Evolutionary conservation across 202 grass and related monocot species (phyloP), one percentile per base, ranked within the genome.

Genomic region (Hordeum pubiflorum): DNA sequence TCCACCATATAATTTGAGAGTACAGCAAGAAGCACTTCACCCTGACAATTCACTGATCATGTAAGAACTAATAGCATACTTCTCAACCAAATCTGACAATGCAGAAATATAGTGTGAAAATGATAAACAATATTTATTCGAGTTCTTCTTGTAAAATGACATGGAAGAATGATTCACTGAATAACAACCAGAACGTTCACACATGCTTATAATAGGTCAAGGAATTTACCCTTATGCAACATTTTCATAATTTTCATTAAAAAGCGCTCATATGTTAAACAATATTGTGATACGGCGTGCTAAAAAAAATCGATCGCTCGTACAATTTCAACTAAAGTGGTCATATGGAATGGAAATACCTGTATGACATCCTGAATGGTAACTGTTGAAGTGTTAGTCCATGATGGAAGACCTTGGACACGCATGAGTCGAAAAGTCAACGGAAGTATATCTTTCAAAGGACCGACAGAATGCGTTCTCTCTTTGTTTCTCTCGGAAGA

Each of bases 1-100:
- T 98, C 95, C 59, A 95, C 90, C 95, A 98, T 98, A 77, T 95
- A 98, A 93, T 98, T 88, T 75, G 95, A 93, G 62, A 98, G 86
- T 34, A 98, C 77, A n/a, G 90, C 92, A 86, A 94, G 69, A 76
- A 85, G 82, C 68, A 91, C 86, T 22, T 93, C 91, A 73, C 95
- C 90, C 92, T 98, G 79, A 27, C 60, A 90, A 81, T 78, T 48
- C 73, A 73, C 77, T 89, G 34, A 84, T 9, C 65, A 65, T 71
- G 58, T 69, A 75, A 84, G 81, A 84, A 79, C 44, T 48, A 48
- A 31, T 56, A 83, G 10, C 34, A 77, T 79, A 50, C 65, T 84
- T 77, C 46, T 79, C 3, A 36, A 38, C 43, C 0, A 11, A 68
- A 89, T 70, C 5, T 54, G 39, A 54, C 38, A 77, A 84, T 59